Percentiles rank a stretch among this genome's conserved stretches.
phyloP scores from a whole-genome alignment of 208 protist genomes.

The Acanthamoeba lenticulata region DNA sequence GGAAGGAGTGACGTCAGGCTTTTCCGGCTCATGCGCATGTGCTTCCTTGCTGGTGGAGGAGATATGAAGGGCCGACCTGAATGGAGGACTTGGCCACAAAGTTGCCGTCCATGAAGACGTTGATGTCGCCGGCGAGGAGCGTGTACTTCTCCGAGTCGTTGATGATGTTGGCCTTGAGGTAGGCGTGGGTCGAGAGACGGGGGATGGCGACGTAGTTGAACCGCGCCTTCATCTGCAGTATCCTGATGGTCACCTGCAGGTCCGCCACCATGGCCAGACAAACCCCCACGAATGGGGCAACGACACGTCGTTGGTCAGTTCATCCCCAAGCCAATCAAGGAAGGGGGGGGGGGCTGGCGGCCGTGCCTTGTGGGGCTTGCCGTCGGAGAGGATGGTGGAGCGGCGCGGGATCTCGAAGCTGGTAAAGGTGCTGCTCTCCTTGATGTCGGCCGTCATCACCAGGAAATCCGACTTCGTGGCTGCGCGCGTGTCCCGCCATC shows the following conservation, averaged over 20 bases:
- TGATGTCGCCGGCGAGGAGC: constrained; percentile 17
- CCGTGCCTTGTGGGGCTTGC: neutral
- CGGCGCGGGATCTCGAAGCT: constrained; percentile 6
- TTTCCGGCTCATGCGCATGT: too few relatives aligned
- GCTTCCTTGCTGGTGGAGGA: too few relatives aligned
- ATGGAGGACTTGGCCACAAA: constrained; percentile 29
- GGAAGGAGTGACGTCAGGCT: too few relatives aligned
- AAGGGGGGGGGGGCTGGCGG: neutral
- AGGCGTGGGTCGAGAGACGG: neutral
- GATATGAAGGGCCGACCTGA: neutral
- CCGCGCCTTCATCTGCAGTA: neutral
- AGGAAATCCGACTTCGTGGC: neutral
- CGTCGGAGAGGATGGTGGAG: constrained; percentile 5
- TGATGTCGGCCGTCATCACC: neutral
- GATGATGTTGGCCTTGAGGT: constrained; percentile 22
- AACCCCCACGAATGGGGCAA: too few relatives aligned
- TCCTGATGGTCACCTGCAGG: neutral
- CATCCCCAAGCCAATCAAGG: neutral
- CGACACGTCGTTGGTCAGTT: too few relatives aligned
- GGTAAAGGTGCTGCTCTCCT: constrained; percentile 33
- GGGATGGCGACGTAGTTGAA: constrained; percentile 1
- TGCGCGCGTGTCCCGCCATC: neutral
- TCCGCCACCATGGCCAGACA: neutral
- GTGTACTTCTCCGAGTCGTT: constrained; percentile 45
- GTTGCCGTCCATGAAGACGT: constrained; percentile 50